These are phyloP conservation scores for Dicorynia guianensis DNA, from an alignment of 306 rosid species.

Conservation along the genomic window DNA sequence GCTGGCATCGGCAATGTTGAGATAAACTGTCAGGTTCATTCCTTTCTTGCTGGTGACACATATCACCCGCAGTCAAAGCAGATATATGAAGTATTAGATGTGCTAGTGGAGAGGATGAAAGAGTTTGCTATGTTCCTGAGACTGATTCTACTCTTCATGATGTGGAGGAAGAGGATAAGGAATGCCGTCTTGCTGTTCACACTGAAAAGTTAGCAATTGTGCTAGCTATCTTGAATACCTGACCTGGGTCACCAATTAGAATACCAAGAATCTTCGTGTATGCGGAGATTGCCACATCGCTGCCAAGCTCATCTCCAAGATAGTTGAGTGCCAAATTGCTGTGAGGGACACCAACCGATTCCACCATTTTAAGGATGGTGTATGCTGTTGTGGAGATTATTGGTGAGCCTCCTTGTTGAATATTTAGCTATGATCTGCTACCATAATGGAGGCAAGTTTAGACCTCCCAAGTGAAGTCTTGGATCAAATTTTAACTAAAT, in stretches of 20 bases:
- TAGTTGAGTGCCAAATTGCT: constrained; percentile 47
- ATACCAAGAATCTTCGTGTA: constrained; percentile 61
- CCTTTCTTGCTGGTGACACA: constrained; percentile 60
- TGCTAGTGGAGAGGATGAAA: constrained; percentile 59
- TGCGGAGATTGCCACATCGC: constrained; percentile 64
- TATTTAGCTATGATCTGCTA: neutral
- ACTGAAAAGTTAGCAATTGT: constrained; percentile 63
- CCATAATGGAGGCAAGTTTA: neutral
- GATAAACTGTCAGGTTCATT: constrained; percentile 48
- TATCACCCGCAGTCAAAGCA: constrained; percentile 47
- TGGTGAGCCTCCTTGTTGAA: constrained; percentile 40
- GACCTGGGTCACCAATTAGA: constrained; percentile 47
- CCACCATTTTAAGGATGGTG: constrained; percentile 52
- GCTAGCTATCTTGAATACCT: constrained; percentile 30
- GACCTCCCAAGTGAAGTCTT: neutral
- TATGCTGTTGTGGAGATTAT: constrained; percentile 63
- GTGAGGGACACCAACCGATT: constrained; percentile 56
- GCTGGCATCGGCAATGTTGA: constrained; percentile 60
- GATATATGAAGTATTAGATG: constrained; percentile 52
- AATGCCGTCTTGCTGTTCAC: constrained; percentile 56
- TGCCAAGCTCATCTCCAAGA: constrained; percentile 54
- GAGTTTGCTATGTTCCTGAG: constrained; percentile 59
- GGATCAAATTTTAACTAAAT: too few relatives aligned
- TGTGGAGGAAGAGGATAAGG: constrained; percentile 61
- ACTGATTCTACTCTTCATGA: constrained; percentile 60